Evolutionary conservation across 2,329 filamentous ascomycete species (phyloP).

Genomic region (Neurospora sp.): DNA sequence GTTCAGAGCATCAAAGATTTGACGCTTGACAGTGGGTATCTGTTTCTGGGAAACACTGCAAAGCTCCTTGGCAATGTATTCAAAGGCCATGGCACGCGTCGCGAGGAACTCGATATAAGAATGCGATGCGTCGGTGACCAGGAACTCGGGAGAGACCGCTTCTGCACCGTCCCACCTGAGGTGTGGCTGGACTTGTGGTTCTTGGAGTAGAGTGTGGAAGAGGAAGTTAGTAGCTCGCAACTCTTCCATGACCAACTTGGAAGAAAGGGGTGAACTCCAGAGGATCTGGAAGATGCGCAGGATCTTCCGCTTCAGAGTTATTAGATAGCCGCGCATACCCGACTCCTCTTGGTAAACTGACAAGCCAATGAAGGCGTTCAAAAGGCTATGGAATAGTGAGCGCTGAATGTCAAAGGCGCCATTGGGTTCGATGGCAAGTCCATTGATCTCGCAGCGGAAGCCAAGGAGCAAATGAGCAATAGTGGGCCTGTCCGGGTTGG

Average conservation of each 20-base stretch:
- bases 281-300: conserved; percentile 69
- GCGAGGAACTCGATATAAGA: conserved; percentile 70
- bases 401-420: conserved; percentile 60
- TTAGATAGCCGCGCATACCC: conserved; percentile 56
- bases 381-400: conserved; percentile 75
- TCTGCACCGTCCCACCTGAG: conserved; percentile 65
- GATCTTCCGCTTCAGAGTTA: conserved; percentile 56
- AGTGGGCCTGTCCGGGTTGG: conserved; percentile 66
- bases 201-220: conserved; percentile 63
- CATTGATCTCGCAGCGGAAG: conserved; percentile 66
- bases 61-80: conserved; percentile 79
- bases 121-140: conserved; percentile 54
- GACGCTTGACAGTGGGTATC: conserved; percentile 58
- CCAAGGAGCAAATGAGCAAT: conserved; percentile 87
- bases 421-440: conserved; percentile 56
- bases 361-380: conserved; percentile 60
- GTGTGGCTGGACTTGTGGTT: conserved; percentile 58
- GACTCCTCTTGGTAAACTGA: conserved; percentile 51
- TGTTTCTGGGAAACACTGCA: conserved; percentile 64
- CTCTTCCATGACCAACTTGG: conserved; percentile 63
- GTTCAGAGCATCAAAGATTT: conserved; percentile 63
- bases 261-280: conserved; percentile 75
- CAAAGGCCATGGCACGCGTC: conserved; percentile 65
- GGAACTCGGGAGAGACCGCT: conserved; percentile 53
- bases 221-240: conserved; percentile 71